Conservation (phyloP, 768 basidiomycete genomes). For the Guyanaporus albipodus region DNA sequence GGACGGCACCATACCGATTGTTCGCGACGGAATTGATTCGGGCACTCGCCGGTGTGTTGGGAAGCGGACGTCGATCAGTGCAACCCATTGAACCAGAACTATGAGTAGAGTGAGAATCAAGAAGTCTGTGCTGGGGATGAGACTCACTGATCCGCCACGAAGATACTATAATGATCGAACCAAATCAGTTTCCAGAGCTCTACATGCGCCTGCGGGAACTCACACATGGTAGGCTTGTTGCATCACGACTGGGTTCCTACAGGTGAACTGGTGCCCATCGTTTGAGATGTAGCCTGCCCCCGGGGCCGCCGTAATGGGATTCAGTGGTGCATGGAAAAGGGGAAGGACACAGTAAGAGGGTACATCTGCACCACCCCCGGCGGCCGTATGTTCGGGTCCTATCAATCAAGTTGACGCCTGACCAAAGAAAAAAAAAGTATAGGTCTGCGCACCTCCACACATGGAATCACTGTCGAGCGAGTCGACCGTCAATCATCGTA, state of each 20-base stretch:
- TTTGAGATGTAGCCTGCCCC: slow-evolving; percentile 48
- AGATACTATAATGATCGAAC: slow-evolving; percentile 36
- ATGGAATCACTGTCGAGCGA: slow-evolving; percentile 39
- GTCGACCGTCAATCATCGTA: background rate
- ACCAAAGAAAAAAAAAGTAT: background rate
- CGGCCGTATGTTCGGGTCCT: slow-evolving; percentile 51
- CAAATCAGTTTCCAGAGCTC: background rate
- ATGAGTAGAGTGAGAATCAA: background rate
- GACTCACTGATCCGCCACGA: slow-evolving; percentile 48
- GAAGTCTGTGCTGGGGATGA: background rate
- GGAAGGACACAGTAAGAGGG: slow-evolving; percentile 55
- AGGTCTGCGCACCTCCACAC: slow-evolving; percentile 45
- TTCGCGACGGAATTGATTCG: slow-evolving; percentile 35
- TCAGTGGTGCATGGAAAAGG: slow-evolving; percentile 44
- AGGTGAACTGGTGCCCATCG: slow-evolving; percentile 54
- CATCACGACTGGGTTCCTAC: slow-evolving; percentile 49
- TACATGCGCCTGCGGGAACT: slow-evolving; percentile 14
- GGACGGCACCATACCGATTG: slow-evolving; percentile 57
- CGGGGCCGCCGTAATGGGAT: slow-evolving; percentile 23
- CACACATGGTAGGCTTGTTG: slow-evolving; percentile 61
- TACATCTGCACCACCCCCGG: slow-evolving; percentile 35
- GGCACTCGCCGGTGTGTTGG: slow-evolving; percentile 38
- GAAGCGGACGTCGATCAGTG: slow-evolving; percentile 43
- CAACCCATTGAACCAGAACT: slow-evolving; percentile 51
- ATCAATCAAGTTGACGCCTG: background rate